These are phyloP conservation scores for Plasmodium berghei DNA, from an alignment of 169 alveolate genomes.

Conservation along the genomic window DNA sequence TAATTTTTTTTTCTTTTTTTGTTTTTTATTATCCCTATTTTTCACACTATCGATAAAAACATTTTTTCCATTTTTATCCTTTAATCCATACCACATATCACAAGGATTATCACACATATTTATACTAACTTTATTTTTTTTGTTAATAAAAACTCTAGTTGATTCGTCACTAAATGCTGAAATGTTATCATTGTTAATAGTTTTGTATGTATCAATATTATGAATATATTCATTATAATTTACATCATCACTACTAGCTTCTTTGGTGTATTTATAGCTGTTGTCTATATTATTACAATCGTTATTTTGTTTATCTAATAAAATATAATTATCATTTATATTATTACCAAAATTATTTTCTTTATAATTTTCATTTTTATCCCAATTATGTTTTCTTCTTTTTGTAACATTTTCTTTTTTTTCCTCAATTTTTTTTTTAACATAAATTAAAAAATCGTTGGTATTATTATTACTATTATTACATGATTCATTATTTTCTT, in stretches of 20 bases:
- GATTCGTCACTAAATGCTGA: slow-evolving; percentile 67
- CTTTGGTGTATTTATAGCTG: slow-evolving; percentile 13
- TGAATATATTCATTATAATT: slow-evolving; percentile 5
- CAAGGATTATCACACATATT: slow-evolving; percentile 87
- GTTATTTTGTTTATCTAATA: background rate
- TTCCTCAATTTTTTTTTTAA: slow-evolving; percentile 59
- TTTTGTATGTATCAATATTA: slow-evolving; percentile 37
- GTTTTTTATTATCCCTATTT: slow-evolving; percentile 15
- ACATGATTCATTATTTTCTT: slow-evolving; percentile 4
- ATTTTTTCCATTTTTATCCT: slow-evolving; percentile 82
- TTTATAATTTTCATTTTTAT: background rate
- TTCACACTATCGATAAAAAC: slow-evolving; percentile 81
- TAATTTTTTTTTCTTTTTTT: slow-evolving; percentile 10
- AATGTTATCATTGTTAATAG: slow-evolving; percentile 23
- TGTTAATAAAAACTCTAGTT: slow-evolving; percentile 49
- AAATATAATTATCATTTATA: slow-evolving; percentile 2
- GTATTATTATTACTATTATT: slow-evolving; percentile 31
- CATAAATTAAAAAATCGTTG: slow-evolving; percentile 53
- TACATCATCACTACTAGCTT: slow-evolving; percentile 2
- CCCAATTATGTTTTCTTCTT: background rate
- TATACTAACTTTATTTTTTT: slow-evolving; percentile 35
- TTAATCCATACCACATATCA: slow-evolving; percentile 87
- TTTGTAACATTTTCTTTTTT: slow-evolving; percentile 33
- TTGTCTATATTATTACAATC: background rate
- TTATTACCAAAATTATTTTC: background rate